Evolutionary conservation across 2,329 filamentous ascomycete species (phyloP).

Genomic region (Sphaerulina vaccinii): DNA sequence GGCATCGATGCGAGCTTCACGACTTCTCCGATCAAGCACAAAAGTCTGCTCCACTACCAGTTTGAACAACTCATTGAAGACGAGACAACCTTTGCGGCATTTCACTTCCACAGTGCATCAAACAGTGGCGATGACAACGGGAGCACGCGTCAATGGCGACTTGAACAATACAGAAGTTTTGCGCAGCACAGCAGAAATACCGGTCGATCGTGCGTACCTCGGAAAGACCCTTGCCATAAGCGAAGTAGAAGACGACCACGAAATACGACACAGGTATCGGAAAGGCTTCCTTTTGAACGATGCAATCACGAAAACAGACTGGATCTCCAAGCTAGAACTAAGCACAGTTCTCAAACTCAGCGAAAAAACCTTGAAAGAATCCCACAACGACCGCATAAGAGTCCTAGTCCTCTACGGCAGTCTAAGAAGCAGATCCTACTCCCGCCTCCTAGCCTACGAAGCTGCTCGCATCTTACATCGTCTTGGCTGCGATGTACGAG

Average conservation of each 20-base stretch:
- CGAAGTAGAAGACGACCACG: slow-evolving; percentile 16
- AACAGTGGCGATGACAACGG: not conserved
- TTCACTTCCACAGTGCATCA: not conserved
- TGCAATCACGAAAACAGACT: slow-evolving; percentile 43
- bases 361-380: slow-evolving; percentile 45
- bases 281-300: slow-evolving; percentile 52
- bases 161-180: slow-evolving; percentile 29
- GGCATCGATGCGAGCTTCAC: not conserved
- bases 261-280: slow-evolving; percentile 29
- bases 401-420: slow-evolving; percentile 64
- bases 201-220: slow-evolving; percentile 17
- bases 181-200: slow-evolving; percentile 19
- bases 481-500: slow-evolving; percentile 64
- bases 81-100: not conserved
- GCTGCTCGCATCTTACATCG: slow-evolving; percentile 60
- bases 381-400: slow-evolving; percentile 47
- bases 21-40: not conserved
- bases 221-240: slow-evolving; percentile 45
- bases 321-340: slow-evolving; percentile 58
- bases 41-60: not conserved
- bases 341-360: slow-evolving; percentile 54
- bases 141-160: slow-evolving; percentile 21
- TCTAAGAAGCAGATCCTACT: slow-evolving; percentile 59
- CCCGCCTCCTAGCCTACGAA: slow-evolving; percentile 60
- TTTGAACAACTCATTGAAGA: not conserved